Base-by-base conservation (phyloP, 2,329 filamentous ascomycete genomes). In the Zelopaecilomyces penicillatus region DNA sequence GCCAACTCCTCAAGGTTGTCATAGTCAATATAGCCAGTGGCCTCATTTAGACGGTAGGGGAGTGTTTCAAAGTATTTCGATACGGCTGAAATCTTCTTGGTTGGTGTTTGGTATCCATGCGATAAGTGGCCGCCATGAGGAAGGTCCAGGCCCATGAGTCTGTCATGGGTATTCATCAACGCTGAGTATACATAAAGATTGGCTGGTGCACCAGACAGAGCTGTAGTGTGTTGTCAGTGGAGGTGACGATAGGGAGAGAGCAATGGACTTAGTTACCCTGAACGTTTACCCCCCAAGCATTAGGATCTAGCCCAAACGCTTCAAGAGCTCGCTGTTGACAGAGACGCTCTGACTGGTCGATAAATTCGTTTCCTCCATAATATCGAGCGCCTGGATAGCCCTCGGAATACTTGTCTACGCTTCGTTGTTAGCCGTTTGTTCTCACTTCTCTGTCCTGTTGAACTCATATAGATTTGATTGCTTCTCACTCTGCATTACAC, bases 21-120 rank as follows among this genome's bases (percentile, higher is more conserved):
- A 67, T 98, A 98, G 73, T 98, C 90, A 60, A 98, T 98, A 56
- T 91, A 75, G 48, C 93, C 93, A 5, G 91, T 97, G 51, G 82
- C 75, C 61, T 94, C 86, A 70, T 96, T 81, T 44, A 97, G 78
- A 48, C 88, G 83, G 74, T 98, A 98, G 5, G 93, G 93, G 51
- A 98, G 73, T 32, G 93, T 98, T 73, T 98, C 93, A 65, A 98
- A 98, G 73, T 98, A 98, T 64, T 95, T 97, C 46, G 91, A 97
- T 54, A 98, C 83, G 58, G 90, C 89, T n/a, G 91, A 97, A 64
- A 98, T 97, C 78, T 90, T 91, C 67, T 84, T 88, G 43, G 83
- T 83, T 3, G 93, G 88, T 19, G 87, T 97, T 69, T 98, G 93
- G 69, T 98, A 98, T 51, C 93, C 93, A 68, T 98, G 93, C 39